Evolutionary conservation across 352 stramenopile genomes (phyloP).

Genomic region (Aphanomyces astaci): DNA sequence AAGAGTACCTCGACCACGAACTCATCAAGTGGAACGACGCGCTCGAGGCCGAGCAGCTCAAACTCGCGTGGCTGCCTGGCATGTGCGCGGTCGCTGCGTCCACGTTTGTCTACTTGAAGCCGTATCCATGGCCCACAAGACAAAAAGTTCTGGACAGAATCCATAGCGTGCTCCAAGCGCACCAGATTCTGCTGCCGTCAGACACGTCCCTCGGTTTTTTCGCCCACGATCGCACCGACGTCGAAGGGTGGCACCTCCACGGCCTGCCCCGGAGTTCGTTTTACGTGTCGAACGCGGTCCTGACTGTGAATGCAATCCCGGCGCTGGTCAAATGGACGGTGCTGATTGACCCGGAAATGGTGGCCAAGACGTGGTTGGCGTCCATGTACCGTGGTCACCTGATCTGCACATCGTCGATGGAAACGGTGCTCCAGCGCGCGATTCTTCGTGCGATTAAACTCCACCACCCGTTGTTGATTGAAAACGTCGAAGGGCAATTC

Average conservation of each 20-base stretch:
- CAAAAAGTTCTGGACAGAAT: background rate
- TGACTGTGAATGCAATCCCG: background rate
- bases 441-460: constrained; percentile 1
- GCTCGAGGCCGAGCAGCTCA: background rate
- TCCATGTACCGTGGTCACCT: background rate
- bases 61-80: background rate
- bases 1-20: background rate
- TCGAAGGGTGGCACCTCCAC: background rate
- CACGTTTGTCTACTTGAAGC: constrained; percentile 8
- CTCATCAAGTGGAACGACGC: background rate
- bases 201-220: background rate
- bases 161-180: background rate
- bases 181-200: background rate
- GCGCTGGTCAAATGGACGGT: background rate
- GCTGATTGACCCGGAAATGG: constrained; percentile 1
- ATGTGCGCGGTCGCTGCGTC: constrained; percentile 1
- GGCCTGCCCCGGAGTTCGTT: background rate
- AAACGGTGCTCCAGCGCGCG: background rate
- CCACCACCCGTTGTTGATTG: background rate
- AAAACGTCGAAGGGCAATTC: constrained; percentile 10
- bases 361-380: constrained; percentile 5
- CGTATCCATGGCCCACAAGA: background rate
- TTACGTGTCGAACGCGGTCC: background rate
- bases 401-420: background rate
- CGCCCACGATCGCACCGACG: background rate